Evolutionary conservation across 108 stramenopile genomes (phyloP), one percentile per base, ranked within the genome.

Genomic region (Stephanodiscus triporus): DNA sequence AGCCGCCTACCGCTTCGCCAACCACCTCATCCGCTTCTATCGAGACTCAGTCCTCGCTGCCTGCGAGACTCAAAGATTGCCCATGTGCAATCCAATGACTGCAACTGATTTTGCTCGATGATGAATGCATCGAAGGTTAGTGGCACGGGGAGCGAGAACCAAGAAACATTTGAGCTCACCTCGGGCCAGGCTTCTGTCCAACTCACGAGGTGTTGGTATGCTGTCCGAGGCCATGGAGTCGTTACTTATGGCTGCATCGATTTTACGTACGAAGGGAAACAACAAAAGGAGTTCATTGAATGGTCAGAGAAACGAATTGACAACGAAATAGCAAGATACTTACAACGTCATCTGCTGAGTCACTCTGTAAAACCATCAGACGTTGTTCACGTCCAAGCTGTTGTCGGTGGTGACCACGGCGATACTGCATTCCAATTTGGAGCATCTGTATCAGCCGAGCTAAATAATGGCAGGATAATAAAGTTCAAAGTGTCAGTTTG

Each of bases 281-380:
- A 26, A 3, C 11, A 24, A 24, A 2, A 22, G 24, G 55, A 56
- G 24, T 11, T 26, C 4, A 26, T 56, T 56, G 55, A 24, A 11
- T 56, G 19, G 23, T 24, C 55, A 5, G 23, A 56, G 11, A 56
- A 56, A 26, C 20, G 24, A 5, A 26, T 56, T 6, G 55, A 22
- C 24, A 8, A 56, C 20, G 23, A 56, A 56, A 26, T 26, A 24
- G 55, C 2, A 11, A 11, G 23, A 4, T 30, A 57, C 24, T 57
- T 57, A 30, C 27, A 26, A 30, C 56, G 56, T 29, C 56, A 57
- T 26, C 29, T 57, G 56, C 24, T 10, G 27, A 57, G 56, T 30
- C 3, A 30, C 8, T 17, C 16, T 29, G 27, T 16, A 26, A 57
- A 29, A 57, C 56, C 56, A 32, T 29, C 16, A 0, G 56, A 57